phyloP scores from a whole-genome alignment of 2,329 filamentous ascomycete species.

The Ophiobolus disseminans region DNA sequence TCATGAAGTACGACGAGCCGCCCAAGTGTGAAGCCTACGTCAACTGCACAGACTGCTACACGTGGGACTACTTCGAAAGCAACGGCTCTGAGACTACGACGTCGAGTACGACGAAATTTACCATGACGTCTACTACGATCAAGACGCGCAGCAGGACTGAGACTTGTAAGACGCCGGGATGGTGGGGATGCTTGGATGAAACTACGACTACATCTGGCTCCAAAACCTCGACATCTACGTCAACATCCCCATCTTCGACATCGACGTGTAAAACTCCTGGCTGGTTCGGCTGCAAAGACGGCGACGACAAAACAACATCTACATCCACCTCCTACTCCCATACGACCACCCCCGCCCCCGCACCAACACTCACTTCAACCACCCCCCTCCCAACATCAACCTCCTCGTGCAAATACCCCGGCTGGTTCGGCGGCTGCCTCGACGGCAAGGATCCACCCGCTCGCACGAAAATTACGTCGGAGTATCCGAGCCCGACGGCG shows the following conservation, averaged over 20 bases:
- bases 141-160: constrained; percentile 71
- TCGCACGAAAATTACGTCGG: constrained; percentile 17
- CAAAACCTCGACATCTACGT: constrained; percentile 54
- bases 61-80: constrained; percentile 95
- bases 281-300: constrained; percentile 70
- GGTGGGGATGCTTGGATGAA: constrained; percentile 83
- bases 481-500: constrained; percentile 23
- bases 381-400: constrained; percentile 41
- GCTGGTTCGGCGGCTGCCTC: constrained; percentile 58
- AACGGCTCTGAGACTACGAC: constrained; percentile 83
- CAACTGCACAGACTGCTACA: constrained; percentile 84
- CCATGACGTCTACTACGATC: constrained; percentile 60
- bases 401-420: constrained; percentile 53
- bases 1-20: constrained; percentile 81
- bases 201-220: constrained; percentile 60
- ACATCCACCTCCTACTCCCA: constrained; percentile 34
- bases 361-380: constrained; percentile 41
- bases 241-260: constrained; percentile 48
- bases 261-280: constrained; percentile 62
- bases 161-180: constrained; percentile 89
- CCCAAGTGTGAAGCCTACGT: constrained; percentile 77
- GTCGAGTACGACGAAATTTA: constrained; percentile 58
- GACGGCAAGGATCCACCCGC: constrained; percentile 57
- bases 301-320: constrained; percentile 49
- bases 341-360: constrained; percentile 32